Evolutionary conservation across 306 rosid species (phyloP).

Genomic region (Begonia fuchsioides): DNA sequence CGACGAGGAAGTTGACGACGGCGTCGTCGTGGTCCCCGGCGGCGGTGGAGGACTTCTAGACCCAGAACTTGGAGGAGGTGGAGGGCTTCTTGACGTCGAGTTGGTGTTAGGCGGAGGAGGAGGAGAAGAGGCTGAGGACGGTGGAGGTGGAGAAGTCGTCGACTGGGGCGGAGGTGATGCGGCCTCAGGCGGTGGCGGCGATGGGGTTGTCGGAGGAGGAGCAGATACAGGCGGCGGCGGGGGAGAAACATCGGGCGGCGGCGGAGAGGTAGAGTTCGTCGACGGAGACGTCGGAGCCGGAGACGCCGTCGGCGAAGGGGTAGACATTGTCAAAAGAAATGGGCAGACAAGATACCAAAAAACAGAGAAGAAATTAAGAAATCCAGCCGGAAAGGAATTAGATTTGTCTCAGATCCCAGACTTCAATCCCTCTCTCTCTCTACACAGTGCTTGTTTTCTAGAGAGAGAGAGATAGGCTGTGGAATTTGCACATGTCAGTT

Average conservation of each 20-base stretch:
- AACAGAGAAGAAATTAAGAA: background rate
- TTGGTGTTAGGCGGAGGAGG: slow-evolving; percentile 8
- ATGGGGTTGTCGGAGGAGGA: slow-evolving; percentile 6
- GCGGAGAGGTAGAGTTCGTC: slow-evolving; percentile 5
- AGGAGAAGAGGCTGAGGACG: slow-evolving; percentile 16
- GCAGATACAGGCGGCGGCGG: slow-evolving; percentile 22
- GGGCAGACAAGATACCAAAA: background rate
- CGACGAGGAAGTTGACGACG: slow-evolving; percentile 29
- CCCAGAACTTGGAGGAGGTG: slow-evolving; percentile 10
- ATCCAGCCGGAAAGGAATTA: background rate
- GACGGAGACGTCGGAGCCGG: slow-evolving; percentile 22
- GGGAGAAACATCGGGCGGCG: slow-evolving; percentile 15
- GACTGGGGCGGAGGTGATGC: slow-evolving; percentile 17
- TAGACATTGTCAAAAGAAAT: slow-evolving; percentile 24
- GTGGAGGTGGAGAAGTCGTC: slow-evolving; percentile 3
- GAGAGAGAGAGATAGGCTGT: slow-evolving; percentile 7
- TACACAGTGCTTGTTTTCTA: slow-evolving; percentile 8
- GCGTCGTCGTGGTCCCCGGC: background rate
- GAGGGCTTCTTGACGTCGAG: background rate
- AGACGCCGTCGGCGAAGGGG: slow-evolving; percentile 32
- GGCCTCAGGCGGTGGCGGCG: slow-evolving; percentile 19
- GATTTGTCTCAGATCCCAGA: background rate
- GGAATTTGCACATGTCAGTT: background rate
- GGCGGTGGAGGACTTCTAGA: slow-evolving; percentile 20
- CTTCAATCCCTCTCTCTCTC: slow-evolving; percentile 15